Evolutionary conservation across 495 filamentous ascomycete genomes (phyloP).

Genomic region (Mycothermus thermophilus): DNA sequence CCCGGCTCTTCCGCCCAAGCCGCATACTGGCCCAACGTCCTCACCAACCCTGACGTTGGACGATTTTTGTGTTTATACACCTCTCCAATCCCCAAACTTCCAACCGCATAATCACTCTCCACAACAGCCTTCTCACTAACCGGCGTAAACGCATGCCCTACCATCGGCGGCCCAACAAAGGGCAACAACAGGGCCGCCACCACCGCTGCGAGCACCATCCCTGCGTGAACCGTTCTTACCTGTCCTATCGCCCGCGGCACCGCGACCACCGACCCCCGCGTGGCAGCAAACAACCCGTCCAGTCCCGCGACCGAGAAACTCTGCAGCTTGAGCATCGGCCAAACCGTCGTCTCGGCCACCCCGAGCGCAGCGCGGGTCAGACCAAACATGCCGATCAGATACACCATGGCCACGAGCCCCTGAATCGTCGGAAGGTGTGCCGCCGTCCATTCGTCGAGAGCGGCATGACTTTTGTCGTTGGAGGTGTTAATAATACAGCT

Average conservation of each 20-base stretch:
- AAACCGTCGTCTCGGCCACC: constrained; percentile 14
- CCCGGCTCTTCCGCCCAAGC: constrained; percentile 14
- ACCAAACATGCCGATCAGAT: constrained; percentile 13
- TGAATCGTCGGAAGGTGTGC: constrained; percentile 17
- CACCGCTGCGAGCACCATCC: constrained; percentile 6
- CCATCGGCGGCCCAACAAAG: constrained; percentile 10
- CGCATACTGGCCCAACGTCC: constrained; percentile 13
- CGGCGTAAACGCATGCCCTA: constrained; percentile 17
- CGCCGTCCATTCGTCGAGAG: constrained; percentile 12
- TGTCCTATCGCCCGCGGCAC: constrained; percentile 9
- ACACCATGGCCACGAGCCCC: constrained; percentile 17
- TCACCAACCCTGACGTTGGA: constrained; percentile 14
- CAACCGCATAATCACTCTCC: constrained; percentile 12
- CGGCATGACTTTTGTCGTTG: too few species aligned
- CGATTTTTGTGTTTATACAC: constrained; percentile 17
- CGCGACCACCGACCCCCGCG: constrained; percentile 11
- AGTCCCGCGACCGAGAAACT: constrained; percentile 14
- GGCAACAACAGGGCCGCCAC: constrained; percentile 12
- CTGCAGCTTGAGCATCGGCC: constrained; percentile 16
- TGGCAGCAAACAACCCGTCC: constrained; percentile 14
- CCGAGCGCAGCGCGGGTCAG: constrained; percentile 11
- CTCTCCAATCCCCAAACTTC: constrained; percentile 13
- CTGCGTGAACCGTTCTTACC: constrained; percentile 8
- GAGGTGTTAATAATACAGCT: too few species aligned
- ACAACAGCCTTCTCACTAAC: constrained; percentile 3